Base-by-base conservation (phyloP, 169 alveolate species). In the Eimeria sp. region DNA sequence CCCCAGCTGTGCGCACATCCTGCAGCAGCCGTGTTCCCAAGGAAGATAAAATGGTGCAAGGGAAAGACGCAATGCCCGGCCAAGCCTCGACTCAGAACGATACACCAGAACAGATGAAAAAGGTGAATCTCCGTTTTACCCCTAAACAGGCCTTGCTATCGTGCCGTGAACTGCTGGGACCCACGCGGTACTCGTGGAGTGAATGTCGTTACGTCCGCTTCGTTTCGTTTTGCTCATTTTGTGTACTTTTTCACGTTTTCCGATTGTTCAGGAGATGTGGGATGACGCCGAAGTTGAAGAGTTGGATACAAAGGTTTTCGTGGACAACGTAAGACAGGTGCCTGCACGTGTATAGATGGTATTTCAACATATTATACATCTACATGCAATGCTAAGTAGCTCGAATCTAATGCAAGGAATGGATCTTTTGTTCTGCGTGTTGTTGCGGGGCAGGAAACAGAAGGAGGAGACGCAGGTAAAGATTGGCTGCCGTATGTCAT, bases 221-320 rank as follows among this genome's bases (percentile, higher is more conserved):
- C n/a, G 70, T 61, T 18, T 61, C 0, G 13, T 61, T 61, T 0
- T 61, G 70, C 70, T 61, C 9, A 18, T 25, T 65, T 65, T 25
- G 34, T 65, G 6, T 65, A 65, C 18, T 25, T 7, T 65, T 13
- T 73, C 5, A 5, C 16, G 5, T 9, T 25, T n/a, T 73, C 10
- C 25, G 18, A 4, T 13, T n/a, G 25, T 49, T 51, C 57, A 83
- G 92, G 92, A 83, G 14, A 51, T 54, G 34, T 80, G 89, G 73
- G 92, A 83, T 11, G 72, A 43, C n/a, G 92, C 34, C 7, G 92
- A 58, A 27, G 75, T 18, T 14, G 75, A 63, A 25, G 92, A 51
- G 57, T n/a, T n/a, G 5, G 92, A 83, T 54, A 83, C 92, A 58
- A 83, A 83, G 75, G 92, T 83, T 30, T 83, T 83, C 34, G 92